Evolutionary conservation across 129 eudicot species (phyloP).

Genomic region (Escallonia herrerae): DNA sequence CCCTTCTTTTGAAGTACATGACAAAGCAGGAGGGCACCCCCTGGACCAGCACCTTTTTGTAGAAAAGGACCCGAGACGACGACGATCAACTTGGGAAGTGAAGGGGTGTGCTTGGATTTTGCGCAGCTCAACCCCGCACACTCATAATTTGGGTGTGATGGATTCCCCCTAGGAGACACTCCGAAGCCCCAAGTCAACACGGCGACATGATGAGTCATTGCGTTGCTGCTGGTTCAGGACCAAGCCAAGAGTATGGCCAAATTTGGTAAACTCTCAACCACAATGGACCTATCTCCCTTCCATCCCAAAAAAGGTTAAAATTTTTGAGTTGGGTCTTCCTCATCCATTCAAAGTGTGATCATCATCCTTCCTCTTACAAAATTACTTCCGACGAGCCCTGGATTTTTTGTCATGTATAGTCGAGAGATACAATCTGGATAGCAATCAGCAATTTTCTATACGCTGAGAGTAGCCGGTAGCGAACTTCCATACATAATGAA

Average conservation of each 20-base stretch:
- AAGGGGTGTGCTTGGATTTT: neutral
- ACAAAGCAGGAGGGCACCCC: too few relatives aligned
- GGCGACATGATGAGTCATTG: neutral
- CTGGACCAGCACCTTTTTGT: neutral
- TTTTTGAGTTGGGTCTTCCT: neutral
- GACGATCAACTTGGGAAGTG: neutral
- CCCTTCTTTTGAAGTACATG: too few relatives aligned
- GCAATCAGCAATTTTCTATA: too few relatives aligned
- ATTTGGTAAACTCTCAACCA: neutral
- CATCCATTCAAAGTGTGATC: neutral
- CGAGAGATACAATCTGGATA: too few relatives aligned
- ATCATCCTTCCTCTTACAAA: too few relatives aligned
- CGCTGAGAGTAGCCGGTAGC: too few relatives aligned
- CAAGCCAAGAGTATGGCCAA: too few relatives aligned
- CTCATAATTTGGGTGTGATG: neutral
- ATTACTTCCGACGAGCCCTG: too few relatives aligned
- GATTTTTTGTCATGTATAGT: too few relatives aligned
- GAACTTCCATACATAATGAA: too few relatives aligned
- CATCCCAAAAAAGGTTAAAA: neutral
- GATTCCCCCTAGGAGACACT: conserved; percentile 6
- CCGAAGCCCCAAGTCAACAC: neutral
- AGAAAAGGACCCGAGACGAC: neutral
- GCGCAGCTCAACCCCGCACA: neutral
- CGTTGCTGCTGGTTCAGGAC: neutral
- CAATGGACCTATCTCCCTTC: neutral